A percentile compares a stretch with the other conserved stretches of the same genome.
Evolutionary conservation across 179 eudicot species (phyloP).

Genomic region (Actinidia chinensis): DNA sequence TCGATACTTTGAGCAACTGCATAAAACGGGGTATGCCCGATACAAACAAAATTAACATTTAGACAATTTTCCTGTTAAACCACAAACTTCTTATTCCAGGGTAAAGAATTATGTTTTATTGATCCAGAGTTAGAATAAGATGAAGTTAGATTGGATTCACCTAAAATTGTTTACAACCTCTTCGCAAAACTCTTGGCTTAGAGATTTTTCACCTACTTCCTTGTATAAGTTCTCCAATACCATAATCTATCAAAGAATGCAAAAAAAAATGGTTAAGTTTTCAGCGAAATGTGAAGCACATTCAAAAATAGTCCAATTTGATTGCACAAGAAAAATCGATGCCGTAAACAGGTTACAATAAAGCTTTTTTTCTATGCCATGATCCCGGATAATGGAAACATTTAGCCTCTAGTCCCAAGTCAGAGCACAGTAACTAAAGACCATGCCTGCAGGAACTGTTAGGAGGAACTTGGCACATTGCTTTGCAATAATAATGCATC

Average conservation of each 20-base stretch:
- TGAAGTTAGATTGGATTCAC: conserved; percentile 31
- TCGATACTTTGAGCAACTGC: conserved; percentile 60
- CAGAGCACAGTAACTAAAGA: not conserved
- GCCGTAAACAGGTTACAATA: not conserved
- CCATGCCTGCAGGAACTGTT: not conserved
- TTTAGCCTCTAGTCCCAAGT: not conserved
- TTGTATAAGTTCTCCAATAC: conserved; percentile 66
- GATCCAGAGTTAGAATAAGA: not conserved
- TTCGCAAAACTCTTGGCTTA: conserved; percentile 55
- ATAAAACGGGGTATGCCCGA: conserved; percentile 19
- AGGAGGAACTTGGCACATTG: not conserved
- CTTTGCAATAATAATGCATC: not conserved
- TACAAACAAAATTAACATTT: conserved; percentile 18
- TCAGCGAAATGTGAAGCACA: not conserved
- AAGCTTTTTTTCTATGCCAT: not conserved
- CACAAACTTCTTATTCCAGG: not conserved
- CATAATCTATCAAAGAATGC: conserved; percentile 38
- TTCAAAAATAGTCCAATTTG: not conserved
- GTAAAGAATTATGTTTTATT: not conserved
- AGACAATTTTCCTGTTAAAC: not conserved
- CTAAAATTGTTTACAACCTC: conserved; percentile 71
- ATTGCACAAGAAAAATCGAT: not conserved
- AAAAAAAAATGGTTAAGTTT: not conserved
- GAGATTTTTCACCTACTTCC: conserved; percentile 46
- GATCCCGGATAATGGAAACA: not conserved